Evolutionary conservation across 2,329 filamentous ascomycete species (phyloP), one percentile per base, ranked within the genome.

Genomic region (Thermochaetoides dissita): DNA sequence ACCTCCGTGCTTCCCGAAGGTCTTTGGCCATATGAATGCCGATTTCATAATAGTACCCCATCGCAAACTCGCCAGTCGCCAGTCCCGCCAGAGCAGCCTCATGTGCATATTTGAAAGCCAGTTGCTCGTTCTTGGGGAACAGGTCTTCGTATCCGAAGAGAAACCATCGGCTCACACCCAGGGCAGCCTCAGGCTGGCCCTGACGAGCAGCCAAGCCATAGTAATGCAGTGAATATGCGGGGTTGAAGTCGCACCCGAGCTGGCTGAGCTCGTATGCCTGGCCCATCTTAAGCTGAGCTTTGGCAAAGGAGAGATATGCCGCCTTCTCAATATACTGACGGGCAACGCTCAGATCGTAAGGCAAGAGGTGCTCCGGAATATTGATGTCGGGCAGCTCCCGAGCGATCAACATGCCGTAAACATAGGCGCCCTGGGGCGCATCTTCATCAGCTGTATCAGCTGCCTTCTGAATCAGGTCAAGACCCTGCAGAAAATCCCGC

Each of bases 151-250:
- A 88, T 3, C 91, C 91, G 55, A 94, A 96, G 29, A 98, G 71
- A 58, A 96, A 98, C 91, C 91, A 98, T 62, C 94, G 91, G 62
- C 89, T 96, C 47, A 98, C 87, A 29, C 89, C 87, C 63, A 98
- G 83, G 46, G 94, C 87, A 0, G 89, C 91, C 59, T 98, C 91
- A 0, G 87, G 71, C 54, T 96, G 87, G 11, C 88, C 89, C 63
- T 96, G 91, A 50, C 84, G 80, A 9, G 91, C 84, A 17, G 91
- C 89, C 30, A 98, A 71, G 33, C 86, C 85, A 56, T 96, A 95
- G 66, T 98, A 98, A 59, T 98, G 91, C 41, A 98, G 64, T 1
- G 89, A 96, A 44, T 93, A 73, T 1, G 86, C 82, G 1, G 91
- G 88, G 54, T 93, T 87, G 61, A 98, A 98, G 49, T 95, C 87